Evolutionary conservation across 1,139 yeast genomes (phyloP).

Genomic region (Sugiyamaella paludigena): DNA sequence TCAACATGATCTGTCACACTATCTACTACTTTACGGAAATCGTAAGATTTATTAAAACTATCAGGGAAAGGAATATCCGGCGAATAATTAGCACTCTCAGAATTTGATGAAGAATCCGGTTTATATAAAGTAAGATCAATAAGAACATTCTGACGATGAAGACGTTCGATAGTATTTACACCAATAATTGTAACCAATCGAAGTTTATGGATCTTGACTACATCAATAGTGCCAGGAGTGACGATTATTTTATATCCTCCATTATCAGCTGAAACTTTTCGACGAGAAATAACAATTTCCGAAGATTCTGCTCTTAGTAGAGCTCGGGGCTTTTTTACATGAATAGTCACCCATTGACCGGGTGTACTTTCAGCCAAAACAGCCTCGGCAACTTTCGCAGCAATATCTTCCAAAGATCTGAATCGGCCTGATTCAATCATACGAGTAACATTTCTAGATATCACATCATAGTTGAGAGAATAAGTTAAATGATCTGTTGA

Average conservation of each 20-base stretch:
- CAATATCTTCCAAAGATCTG: slow-evolving; percentile 58
- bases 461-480: slow-evolving; percentile 83
- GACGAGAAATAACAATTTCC: slow-evolving; percentile 43
- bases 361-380: slow-evolving; percentile 52
- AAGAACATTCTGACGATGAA: slow-evolving; percentile 70
- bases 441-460: slow-evolving; percentile 61
- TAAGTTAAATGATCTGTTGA: slow-evolving; percentile 72
- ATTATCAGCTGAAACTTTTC: slow-evolving; percentile 20
- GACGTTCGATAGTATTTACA: slow-evolving; percentile 84
- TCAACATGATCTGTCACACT: slow-evolving; percentile 56
- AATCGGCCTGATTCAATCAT: slow-evolving; percentile 48
- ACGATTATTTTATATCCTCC: slow-evolving; percentile 43
- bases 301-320: slow-evolving; percentile 56
- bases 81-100: not conserved
- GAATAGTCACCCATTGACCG: slow-evolving; percentile 50
- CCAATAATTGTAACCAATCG: slow-evolving; percentile 77
- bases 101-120: slow-evolving; percentile 22
- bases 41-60: slow-evolving; percentile 32
- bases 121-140: slow-evolving; percentile 51
- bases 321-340: slow-evolving; percentile 50
- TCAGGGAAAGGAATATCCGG: slow-evolving; percentile 22
- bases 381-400: slow-evolving; percentile 49
- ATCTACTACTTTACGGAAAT: slow-evolving; percentile 35
- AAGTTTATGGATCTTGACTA: slow-evolving; percentile 51
- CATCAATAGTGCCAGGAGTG: slow-evolving; percentile 39